Evolutionary conservation across 2,329 filamentous ascomycete species (phyloP), one percentile per base, ranked within the genome.

Genomic region (Fusarium sp.): DNA sequence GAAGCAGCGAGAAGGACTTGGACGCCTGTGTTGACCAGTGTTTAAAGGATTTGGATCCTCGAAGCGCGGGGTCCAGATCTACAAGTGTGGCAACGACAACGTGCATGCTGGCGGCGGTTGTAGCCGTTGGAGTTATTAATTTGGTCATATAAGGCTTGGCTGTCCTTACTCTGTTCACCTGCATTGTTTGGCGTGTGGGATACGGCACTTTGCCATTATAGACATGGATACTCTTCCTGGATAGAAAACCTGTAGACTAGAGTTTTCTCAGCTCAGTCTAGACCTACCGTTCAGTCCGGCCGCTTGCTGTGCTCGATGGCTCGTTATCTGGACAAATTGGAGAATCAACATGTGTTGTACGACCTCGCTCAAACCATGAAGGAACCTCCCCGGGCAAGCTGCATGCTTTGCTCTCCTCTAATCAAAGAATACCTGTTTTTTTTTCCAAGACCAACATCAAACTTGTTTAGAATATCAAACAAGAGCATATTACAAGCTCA

Each of bases 11-110:
- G 12, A 33, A 37, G 10, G 56, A 74, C 50, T 60, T 72, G 17
- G 30, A 69, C 27, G 65, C 57, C 27, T 78, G 76, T n/a, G 60
- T 69, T 7, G 43, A 61, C 14, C 70, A 76, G 10, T 79, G 70
- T 50, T 59, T 64, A 1, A 73, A 63, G 57, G 70, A 73, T 30
- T 10, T 77, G 3, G 71, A 77, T 10, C 75, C 75, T 17, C 17
- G 17, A 38, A 27, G 33, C 5, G 35, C 27, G 22, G 68, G 52
- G 4, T 60, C 47, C 4, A 11, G 27, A 12, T 54, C 62, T 32
- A 8, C 35, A 22, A 58, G 17, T 9, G 7, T 3, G 17, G 52
- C 45, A 1, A n/a, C 43, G 2, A n/a, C 57, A 17, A 22, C 20
- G 9, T 73, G 37, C 15, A 4, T 62, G n/a, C 43, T 65, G 15